These are phyloP conservation scores for Echinosphaeria canescens DNA, from an alignment of 2,329 filamentous ascomycete genomes.

Conservation along the genomic window DNA sequence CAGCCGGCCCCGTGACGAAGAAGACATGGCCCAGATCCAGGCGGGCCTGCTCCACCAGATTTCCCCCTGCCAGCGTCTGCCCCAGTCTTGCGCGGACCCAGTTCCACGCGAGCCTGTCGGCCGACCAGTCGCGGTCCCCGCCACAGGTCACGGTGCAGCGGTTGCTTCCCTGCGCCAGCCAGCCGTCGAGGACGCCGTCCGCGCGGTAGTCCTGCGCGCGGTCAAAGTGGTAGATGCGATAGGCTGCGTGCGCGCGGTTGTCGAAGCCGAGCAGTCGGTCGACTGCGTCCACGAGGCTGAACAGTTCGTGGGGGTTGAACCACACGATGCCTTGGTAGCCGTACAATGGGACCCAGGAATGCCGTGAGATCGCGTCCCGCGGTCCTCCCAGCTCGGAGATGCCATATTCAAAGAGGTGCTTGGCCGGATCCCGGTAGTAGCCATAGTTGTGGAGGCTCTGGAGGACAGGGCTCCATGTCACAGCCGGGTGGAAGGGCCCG, in stretches of 20 bases:
- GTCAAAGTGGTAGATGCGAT: conserved; percentile 6
- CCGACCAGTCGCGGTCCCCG: conserved; percentile 5
- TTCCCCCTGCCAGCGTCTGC: too few species aligned
- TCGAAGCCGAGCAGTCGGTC: conserved; percentile 7
- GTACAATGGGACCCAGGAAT: conserved; percentile 5
- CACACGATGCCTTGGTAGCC: conserved; percentile 7
- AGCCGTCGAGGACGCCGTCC: too few species aligned
- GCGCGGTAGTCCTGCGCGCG: conserved; percentile 2
- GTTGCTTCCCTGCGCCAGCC: too few species aligned
- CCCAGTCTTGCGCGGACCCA: too few species aligned
- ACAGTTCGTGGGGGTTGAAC: conserved; percentile 4
- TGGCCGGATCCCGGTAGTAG: too few species aligned
- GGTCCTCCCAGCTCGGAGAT: not conserved
- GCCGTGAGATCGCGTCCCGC: not conserved
- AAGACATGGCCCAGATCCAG: too few species aligned
- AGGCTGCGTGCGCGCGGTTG: conserved; percentile 4
- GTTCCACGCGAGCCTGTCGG: too few species aligned
- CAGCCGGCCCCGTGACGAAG: conserved; percentile 4
- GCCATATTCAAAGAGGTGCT: too few species aligned
- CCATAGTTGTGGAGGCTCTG: not conserved
- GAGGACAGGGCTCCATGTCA: too few species aligned
- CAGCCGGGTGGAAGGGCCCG: too few species aligned
- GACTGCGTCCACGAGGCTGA: conserved; percentile 8
- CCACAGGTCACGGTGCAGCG: conserved; percentile 2
- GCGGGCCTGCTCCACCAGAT: too few species aligned